These are phyloP conservation scores for Pseudogymnoascus sp. DNA, from an alignment of 2,329 filamentous ascomycete species.

Conservation along the genomic window DNA sequence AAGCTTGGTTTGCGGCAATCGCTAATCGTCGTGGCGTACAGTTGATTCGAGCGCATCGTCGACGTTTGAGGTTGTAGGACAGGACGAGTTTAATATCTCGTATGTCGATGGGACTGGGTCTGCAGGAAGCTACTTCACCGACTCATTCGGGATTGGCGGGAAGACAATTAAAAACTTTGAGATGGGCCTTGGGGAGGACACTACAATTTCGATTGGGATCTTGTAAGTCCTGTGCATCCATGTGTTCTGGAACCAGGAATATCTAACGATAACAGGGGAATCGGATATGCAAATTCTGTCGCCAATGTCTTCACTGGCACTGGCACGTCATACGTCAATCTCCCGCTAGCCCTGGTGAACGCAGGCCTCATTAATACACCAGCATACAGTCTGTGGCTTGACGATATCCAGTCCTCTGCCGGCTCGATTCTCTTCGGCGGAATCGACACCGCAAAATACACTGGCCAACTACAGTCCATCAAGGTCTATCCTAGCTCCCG, in stretches of 20 bases:
- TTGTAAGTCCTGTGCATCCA: background rate
- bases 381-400: slow-evolving; percentile 34
- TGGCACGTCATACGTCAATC: slow-evolving; percentile 31
- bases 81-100: slow-evolving; percentile 47
- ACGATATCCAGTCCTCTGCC: slow-evolving; percentile 29
- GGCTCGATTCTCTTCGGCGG: slow-evolving; percentile 39
- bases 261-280: slow-evolving; percentile 35
- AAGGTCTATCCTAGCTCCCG: slow-evolving; percentile 22
- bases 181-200: slow-evolving; percentile 45
- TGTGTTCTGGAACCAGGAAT: background rate
- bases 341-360: slow-evolving; percentile 30
- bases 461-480: slow-evolving; percentile 30
- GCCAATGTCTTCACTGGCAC: slow-evolving; percentile 39
- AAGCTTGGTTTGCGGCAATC: background rate
- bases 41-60: slow-evolving; percentile 42
- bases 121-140: slow-evolving; percentile 49
- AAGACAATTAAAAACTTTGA: slow-evolving; percentile 44
- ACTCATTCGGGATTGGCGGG: slow-evolving; percentile 46
- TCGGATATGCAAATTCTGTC: slow-evolving; percentile 43
- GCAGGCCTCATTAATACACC: slow-evolving; percentile 37
- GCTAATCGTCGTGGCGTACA: slow-evolving; percentile 24
- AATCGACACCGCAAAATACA: slow-evolving; percentile 40
- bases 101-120: slow-evolving; percentile 53
- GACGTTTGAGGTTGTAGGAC: slow-evolving; percentile 39
- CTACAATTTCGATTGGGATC: slow-evolving; percentile 46